Evolutionary conservation across 2,329 filamentous ascomycete species (phyloP).

Genomic region (Aspergillus sp.): DNA sequence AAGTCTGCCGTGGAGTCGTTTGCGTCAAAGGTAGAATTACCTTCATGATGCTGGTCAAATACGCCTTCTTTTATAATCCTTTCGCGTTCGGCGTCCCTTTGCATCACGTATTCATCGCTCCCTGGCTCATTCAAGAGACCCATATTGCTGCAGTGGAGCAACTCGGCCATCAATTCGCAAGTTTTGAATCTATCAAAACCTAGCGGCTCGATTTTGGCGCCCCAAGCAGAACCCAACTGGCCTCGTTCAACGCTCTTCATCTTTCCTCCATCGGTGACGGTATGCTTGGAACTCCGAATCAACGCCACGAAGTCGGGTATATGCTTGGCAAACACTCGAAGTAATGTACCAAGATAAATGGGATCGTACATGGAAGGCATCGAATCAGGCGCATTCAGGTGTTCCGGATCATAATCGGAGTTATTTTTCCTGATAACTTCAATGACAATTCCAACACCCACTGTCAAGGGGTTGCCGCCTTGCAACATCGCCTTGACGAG

Average conservation of each 20-base stretch:
- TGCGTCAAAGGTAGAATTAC: constrained; percentile 58
- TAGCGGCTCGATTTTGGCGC: constrained; percentile 84
- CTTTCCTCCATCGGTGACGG: constrained; percentile 56
- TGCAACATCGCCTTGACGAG: constrained; percentile 90
- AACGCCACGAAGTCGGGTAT: constrained; percentile 93
- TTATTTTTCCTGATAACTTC: constrained; percentile 99
- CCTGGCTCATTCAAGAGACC: constrained; percentile 87
- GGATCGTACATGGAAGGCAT: constrained; percentile 83
- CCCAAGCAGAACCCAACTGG: constrained; percentile 82
- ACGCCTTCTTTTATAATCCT: constrained; percentile 74
- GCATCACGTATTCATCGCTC: constrained; percentile 79
- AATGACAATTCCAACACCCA: constrained; percentile 95
- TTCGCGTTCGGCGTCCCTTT: constrained; percentile 78
- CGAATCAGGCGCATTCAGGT: constrained; percentile 75
- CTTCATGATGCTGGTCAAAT: constrained; percentile 51
- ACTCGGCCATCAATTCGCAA: constrained; percentile 96
- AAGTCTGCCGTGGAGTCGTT: constrained; percentile 49
- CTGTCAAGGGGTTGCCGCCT: constrained; percentile 90
- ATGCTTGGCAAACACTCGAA: constrained; percentile 84
- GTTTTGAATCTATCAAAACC: constrained; percentile 99
- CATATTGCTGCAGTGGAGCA: constrained; percentile 99
- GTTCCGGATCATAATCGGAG: constrained; percentile 95
- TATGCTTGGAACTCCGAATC: constrained; percentile 71
- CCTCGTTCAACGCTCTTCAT: constrained; percentile 66
- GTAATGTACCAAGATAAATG: constrained; percentile 88